These are phyloP conservation scores for Diplodia sapinea DNA, from an alignment of 2,329 filamentous ascomycete species.

Conservation along the genomic window DNA sequence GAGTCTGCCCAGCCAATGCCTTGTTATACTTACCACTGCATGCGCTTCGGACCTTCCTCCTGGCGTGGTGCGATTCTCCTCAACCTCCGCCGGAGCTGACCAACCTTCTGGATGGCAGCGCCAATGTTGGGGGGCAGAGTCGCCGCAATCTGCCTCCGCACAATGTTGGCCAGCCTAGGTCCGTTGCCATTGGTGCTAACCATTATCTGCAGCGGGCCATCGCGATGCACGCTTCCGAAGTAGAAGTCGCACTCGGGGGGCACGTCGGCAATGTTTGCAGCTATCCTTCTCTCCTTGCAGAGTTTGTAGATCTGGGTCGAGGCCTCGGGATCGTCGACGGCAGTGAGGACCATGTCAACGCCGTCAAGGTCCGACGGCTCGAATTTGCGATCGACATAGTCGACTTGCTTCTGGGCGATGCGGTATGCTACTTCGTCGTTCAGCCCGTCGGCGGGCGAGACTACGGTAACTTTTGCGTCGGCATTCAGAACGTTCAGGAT, in stretches of 20 bases:
- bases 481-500: constrained; percentile 95
- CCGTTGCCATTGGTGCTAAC: constrained; percentile 98
- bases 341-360: constrained; percentile 86
- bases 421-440: constrained; percentile 89
- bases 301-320: constrained; percentile 91
- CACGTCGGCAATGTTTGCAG: constrained; percentile 96
- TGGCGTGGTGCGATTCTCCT: constrained; percentile 73
- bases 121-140: constrained; percentile 80
- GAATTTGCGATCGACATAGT: constrained; percentile 82
- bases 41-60: constrained; percentile 81
- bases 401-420: constrained; percentile 74
- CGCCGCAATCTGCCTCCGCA: constrained; percentile 80
- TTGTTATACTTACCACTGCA: constrained; percentile 72
- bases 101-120: constrained; percentile 83
- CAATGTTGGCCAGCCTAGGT: constrained; percentile 84
- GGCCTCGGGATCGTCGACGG: constrained; percentile 91
- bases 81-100: constrained; percentile 77
- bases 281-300: constrained; percentile 82
- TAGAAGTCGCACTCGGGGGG: constrained; percentile 98
- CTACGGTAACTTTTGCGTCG: constrained; percentile 85
- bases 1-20: neutral
- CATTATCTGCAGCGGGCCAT: constrained; percentile 97
- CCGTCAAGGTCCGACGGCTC: constrained; percentile 83
- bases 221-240: constrained; percentile 93
- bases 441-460: constrained; percentile 78